Evolutionary conservation across 2,329 filamentous ascomycete species (phyloP).

Genomic region (Nemania sp.): DNA sequence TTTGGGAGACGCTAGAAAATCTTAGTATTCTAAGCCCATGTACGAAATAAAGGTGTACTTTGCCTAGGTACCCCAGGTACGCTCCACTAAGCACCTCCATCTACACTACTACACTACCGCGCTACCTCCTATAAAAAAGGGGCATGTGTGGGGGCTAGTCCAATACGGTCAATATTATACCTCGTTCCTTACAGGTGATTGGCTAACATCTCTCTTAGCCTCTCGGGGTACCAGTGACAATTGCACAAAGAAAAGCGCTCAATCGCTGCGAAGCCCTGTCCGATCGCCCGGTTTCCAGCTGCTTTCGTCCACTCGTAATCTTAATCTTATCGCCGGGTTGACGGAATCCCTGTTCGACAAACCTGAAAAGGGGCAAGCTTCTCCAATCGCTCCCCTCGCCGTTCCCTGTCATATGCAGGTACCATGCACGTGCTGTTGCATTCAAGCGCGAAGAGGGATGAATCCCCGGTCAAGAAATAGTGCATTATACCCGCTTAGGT

Average conservation of each 20-base stretch:
- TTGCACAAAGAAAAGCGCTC: not conserved
- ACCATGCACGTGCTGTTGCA: constrained; percentile 14
- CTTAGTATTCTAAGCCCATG: constrained; percentile 11
- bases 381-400: constrained; percentile 4
- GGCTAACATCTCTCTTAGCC: constrained; percentile 7
- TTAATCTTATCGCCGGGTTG: constrained; percentile 32
- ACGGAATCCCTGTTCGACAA: not conserved
- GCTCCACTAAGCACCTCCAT: no score
- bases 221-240: not conserved
- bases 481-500: not conserved
- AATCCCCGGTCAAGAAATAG: constrained; percentile 15
- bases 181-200: constrained; percentile 15
- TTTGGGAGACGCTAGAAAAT: constrained; percentile 7
- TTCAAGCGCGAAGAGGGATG: constrained; percentile 7
- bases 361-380: not conserved
- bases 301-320: constrained; percentile 36
- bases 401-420: constrained; percentile 27
- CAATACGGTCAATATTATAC: not conserved
- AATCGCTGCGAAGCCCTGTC: constrained; percentile 14
- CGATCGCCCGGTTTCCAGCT: constrained; percentile 8
- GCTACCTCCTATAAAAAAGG: no score
- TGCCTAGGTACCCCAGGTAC: no score
- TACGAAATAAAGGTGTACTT: not conserved
- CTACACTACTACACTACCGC: no score
- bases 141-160: not conserved